Conservation (phyloP, 1,284 basidiomycete species). For the Chondrostereum purpureum region DNA sequence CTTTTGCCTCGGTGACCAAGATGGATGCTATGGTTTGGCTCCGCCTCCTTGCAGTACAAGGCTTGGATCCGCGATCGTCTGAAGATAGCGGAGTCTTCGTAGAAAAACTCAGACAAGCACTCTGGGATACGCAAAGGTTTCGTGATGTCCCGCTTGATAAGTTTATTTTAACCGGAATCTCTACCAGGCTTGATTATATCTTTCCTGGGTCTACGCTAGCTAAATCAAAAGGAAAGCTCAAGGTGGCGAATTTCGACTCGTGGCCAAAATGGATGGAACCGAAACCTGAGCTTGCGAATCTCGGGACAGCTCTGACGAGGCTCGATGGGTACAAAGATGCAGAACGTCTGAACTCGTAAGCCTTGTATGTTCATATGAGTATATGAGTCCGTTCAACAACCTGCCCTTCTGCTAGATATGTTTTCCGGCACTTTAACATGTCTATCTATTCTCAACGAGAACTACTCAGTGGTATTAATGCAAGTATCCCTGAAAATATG, state of each 20-base stretch:
- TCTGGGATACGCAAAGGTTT: conserved; percentile 18
- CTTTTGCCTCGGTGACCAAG: conserved; percentile 14
- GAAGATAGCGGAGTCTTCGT: conserved; percentile 6
- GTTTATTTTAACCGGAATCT: background rate
- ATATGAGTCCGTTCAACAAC: background rate
- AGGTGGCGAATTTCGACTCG: conserved; percentile 10
- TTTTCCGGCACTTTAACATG: conserved; percentile 15
- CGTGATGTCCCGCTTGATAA: background rate
- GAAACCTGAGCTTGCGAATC: conserved; percentile 13
- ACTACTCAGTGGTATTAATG: conserved; percentile 6
- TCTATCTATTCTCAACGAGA: conserved; percentile 16
- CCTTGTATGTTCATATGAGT: background rate
- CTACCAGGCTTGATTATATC: conserved; percentile 13
- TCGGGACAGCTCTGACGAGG: background rate
- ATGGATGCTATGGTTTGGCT: conserved; percentile 14
- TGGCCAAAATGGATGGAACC: conserved; percentile 17
- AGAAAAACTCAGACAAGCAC: conserved; percentile 10
- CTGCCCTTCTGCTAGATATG: conserved; percentile 11
- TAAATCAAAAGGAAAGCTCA: conserved; percentile 11
- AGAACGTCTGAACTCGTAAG: conserved; percentile 9
- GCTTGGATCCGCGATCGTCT: background rate
- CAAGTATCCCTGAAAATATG: conserved; percentile 10
- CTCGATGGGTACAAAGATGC: conserved; percentile 15
- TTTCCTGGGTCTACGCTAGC: conserved; percentile 13
- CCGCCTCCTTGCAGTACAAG: conserved; percentile 10